A percentile compares a stretch with the other conserved stretches of the same genome.
These are phyloP conservation scores for Dactylellina haptotyla DNA, from an alignment of 2,329 filamentous ascomycete species.

Conservation along the genomic window DNA sequence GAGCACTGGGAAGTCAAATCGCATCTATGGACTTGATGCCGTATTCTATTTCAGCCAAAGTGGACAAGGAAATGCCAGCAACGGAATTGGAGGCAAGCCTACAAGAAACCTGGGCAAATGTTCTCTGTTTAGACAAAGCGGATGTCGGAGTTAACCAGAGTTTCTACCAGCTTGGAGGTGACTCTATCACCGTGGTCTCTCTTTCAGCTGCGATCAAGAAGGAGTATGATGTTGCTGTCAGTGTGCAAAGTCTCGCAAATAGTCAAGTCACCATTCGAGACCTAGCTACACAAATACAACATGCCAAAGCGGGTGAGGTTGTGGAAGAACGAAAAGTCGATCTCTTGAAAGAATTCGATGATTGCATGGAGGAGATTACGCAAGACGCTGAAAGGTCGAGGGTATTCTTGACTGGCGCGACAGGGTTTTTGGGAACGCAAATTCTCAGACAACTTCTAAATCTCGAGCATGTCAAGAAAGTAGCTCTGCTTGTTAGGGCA, in stretches of 20 bases:
- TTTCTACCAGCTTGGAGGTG: slow-evolving; percentile 59
- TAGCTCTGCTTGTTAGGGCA: slow-evolving; percentile 56
- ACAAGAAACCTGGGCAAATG: slow-evolving; percentile 21
- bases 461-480: slow-evolving; percentile 29
- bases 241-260: slow-evolving; percentile 11
- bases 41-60: slow-evolving; percentile 4
- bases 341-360: slow-evolving; percentile 7
- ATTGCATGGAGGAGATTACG: slow-evolving; percentile 13
- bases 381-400: slow-evolving; percentile 11
- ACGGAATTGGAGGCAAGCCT: slow-evolving; percentile 6
- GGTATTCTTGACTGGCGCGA: slow-evolving; percentile 56
- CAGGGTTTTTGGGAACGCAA: slow-evolving; percentile 56
- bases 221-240: slow-evolving; percentile 5
- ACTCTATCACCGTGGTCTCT: slow-evolving; percentile 57
- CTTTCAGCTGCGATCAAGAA: slow-evolving; percentile 7
- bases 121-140: slow-evolving; percentile 15
- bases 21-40: too few species aligned
- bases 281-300: slow-evolving; percentile 10
- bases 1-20: too few species aligned
- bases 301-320: slow-evolving; percentile 5
- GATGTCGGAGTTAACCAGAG: slow-evolving; percentile 56
- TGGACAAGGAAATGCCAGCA: slow-evolving; percentile 3
- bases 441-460: slow-evolving; percentile 56
- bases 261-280: slow-evolving; percentile 12
- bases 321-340: slow-evolving; percentile 5